phyloP scores from a whole-genome alignment of 768 basidiomycete species.

The Mycena alexandri region DNA sequence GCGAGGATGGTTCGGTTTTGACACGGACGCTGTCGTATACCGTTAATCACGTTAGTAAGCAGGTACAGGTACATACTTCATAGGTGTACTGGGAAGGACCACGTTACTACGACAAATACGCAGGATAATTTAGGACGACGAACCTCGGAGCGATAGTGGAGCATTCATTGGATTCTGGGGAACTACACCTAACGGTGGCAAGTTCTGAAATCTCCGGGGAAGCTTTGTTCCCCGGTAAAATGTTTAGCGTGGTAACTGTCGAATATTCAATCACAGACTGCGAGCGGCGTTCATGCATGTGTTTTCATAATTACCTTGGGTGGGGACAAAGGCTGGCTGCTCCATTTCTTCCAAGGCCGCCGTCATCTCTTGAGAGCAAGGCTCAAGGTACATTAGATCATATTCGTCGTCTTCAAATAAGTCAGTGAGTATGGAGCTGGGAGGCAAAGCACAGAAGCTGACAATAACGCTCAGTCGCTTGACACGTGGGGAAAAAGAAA shows the following conservation, averaged over 20 bases:
- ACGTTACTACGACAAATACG: no score
- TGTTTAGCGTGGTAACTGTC: background rate
- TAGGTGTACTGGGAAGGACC: no score
- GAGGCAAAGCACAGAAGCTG: conserved; percentile 30
- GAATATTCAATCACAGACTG: no score
- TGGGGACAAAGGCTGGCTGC: conserved; percentile 9
- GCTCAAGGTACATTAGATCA: conserved; percentile 16
- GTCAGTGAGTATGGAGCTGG: background rate
- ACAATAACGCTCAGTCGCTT: background rate
- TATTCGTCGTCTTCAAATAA: conserved; percentile 7
- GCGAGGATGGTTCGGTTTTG: conserved; percentile 11
- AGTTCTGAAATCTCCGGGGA: background rate
- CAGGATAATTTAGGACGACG: background rate
- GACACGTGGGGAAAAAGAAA: background rate
- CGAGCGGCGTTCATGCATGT: no score
- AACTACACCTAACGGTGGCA: background rate
- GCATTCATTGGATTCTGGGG: background rate
- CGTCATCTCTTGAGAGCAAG: conserved; percentile 19
- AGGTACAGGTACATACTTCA: background rate
- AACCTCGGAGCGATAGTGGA: conserved; percentile 2
- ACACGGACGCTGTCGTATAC: background rate
- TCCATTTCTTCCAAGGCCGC: conserved; percentile 28
- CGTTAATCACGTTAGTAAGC: background rate
- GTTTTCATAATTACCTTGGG: background rate
- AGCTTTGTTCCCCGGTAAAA: no score